Evolutionary conservation across 2,329 filamentous ascomycete species (phyloP).

Genomic region (Hypocreales sp.): DNA sequence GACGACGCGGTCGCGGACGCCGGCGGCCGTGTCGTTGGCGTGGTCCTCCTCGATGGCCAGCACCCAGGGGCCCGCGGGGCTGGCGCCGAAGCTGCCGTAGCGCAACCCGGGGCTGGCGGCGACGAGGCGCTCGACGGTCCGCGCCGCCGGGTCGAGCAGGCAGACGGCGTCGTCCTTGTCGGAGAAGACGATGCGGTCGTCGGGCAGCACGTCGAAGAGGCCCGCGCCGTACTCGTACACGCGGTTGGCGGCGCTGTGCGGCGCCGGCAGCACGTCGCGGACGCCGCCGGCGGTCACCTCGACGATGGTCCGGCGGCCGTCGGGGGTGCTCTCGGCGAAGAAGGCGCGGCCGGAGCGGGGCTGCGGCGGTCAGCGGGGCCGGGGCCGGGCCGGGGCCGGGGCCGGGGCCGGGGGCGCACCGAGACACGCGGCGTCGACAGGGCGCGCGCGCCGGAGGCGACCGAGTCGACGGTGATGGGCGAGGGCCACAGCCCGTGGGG

Average conservation of each 20-base stretch:
- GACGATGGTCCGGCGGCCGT: conserved; percentile 28
- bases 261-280: conserved; percentile 24
- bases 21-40: conserved; percentile 13
- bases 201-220: conserved; percentile 21
- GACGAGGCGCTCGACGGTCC: conserved; percentile 17
- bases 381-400: too few species aligned
- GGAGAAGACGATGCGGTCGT: conserved; percentile 29
- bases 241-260: conserved; percentile 25
- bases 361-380: too few species aligned
- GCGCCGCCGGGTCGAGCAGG: conserved; percentile 21
- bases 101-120: conserved; percentile 16
- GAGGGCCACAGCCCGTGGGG: conserved; percentile 25
- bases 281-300: conserved; percentile 18
- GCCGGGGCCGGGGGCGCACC: too few species aligned
- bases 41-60: conserved; percentile 39
- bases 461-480: conserved; percentile 19
- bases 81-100: conserved; percentile 30
- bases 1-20: conserved; percentile 22
- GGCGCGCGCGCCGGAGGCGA: conserved; percentile 17
- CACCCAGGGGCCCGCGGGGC: conserved; percentile 23
- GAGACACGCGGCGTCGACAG: conserved; percentile 20
- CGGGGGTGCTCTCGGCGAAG: conserved; percentile 19
- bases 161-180: conserved; percentile 27
- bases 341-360: conserved; percentile 17
- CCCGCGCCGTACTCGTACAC: conserved; percentile 39